These are phyloP conservation scores for Thuidium tamariscinum DNA, from an alignment of 225 moss, liverwort and hornwort species.

Conservation along the genomic window DNA sequence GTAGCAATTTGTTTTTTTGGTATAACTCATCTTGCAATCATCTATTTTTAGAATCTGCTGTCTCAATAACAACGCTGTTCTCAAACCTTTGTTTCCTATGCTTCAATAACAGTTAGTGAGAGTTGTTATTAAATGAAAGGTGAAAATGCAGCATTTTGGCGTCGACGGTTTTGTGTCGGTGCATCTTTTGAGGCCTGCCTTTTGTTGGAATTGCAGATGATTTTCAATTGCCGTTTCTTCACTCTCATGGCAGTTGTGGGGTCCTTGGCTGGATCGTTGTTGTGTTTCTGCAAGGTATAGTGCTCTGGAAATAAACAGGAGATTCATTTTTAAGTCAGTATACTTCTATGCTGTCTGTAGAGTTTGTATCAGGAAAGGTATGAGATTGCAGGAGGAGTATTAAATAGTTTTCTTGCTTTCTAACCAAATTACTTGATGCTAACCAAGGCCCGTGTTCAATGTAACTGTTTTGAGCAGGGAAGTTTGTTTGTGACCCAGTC, in stretches of 20 bases:
- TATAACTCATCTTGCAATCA: not conserved
- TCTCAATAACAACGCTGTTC: not conserved
- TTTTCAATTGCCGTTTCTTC: conserved; percentile 88
- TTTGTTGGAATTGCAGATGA: conserved; percentile 34
- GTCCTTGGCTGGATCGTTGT: conserved; percentile 71
- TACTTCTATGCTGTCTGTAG: not conserved
- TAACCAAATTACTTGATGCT: not conserved
- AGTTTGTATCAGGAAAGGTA: not conserved
- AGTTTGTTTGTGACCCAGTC: conserved; percentile 62
- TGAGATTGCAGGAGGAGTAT: not conserved
- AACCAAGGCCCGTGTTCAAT: not conserved
- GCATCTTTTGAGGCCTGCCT: not conserved
- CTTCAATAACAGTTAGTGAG: not conserved
- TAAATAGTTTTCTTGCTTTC: not conserved
- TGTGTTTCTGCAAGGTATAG: conserved; percentile 81
- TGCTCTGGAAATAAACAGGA: not conserved
- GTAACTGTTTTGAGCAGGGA: conserved; percentile 39
- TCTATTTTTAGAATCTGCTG: not conserved
- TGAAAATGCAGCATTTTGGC: not conserved
- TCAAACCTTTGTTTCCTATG: not conserved
- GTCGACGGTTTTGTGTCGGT: not conserved
- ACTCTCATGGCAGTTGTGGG: conserved; percentile 89
- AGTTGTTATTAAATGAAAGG: not conserved
- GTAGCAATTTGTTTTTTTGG: not conserved
- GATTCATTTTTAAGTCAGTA: not conserved